Conservation (phyloP, 495 filamentous ascomycete species). For the Podospora fimiseda region DNA sequence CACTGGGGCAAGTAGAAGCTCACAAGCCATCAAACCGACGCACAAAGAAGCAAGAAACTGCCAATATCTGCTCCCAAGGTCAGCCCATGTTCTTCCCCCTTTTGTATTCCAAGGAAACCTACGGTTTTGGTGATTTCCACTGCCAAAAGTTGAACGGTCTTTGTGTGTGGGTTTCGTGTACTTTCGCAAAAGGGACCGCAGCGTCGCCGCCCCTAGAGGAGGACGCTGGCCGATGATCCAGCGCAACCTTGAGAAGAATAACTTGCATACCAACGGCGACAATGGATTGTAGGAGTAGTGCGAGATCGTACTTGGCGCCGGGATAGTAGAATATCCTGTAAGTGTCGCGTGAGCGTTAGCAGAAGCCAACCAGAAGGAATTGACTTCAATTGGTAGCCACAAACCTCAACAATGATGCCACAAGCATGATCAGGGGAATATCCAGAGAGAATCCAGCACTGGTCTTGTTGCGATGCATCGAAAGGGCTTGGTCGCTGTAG, state of each 20-base stretch:
- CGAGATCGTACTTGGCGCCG: slow-evolving; percentile 72
- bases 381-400: slow-evolving; percentile 14
- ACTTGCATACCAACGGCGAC: slow-evolving; percentile 82
- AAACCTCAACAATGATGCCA: slow-evolving; percentile 85
- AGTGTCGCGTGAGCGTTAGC: slow-evolving; percentile 11
- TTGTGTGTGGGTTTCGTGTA: slow-evolving; percentile 43
- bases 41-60: slow-evolving; percentile 71
- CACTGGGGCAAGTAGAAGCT: slow-evolving; percentile 63
- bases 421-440: slow-evolving; percentile 96
- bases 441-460: slow-evolving; percentile 83
- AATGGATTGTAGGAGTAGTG: slow-evolving; percentile 76
- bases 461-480: slow-evolving; percentile 72
- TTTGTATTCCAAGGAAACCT: slow-evolving; percentile 24
- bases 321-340: slow-evolving; percentile 88
- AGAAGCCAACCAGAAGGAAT: neutral
- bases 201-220: slow-evolving; percentile 50
- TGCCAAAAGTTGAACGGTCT: slow-evolving; percentile 93
- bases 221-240: slow-evolving; percentile 73
- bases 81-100: neutral
- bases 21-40: slow-evolving; percentile 56
- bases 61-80: slow-evolving; percentile 63
- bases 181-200: slow-evolving; percentile 49
- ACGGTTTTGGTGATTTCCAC: slow-evolving; percentile 78
- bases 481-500: slow-evolving; percentile 86
- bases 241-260: slow-evolving; percentile 78